These are phyloP conservation scores for Tuber brumale DNA, from an alignment of 495 filamentous ascomycete species.

Conservation along the genomic window DNA sequence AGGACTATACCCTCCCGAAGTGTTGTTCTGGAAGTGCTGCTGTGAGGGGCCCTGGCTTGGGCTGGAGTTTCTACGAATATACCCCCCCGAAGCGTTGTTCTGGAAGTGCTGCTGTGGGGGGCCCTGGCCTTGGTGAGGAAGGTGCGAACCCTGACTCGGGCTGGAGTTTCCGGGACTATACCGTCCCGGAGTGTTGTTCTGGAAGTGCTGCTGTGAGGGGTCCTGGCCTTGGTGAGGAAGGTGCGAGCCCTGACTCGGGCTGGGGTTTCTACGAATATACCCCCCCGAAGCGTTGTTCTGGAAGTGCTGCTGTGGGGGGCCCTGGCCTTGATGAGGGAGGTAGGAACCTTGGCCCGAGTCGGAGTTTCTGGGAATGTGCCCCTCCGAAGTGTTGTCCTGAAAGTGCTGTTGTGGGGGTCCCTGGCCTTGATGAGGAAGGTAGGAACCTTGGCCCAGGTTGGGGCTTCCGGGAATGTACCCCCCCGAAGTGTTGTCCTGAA, in stretches of 20 bases:
- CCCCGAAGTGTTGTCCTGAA: background rate
- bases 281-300: no score
- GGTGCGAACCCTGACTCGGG: background rate
- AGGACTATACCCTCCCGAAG: no score
- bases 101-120: background rate
- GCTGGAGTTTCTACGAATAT: background rate
- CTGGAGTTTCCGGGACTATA: no score
- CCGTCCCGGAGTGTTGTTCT: no score
- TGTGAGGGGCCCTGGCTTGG: background rate
- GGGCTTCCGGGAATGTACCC: background rate
- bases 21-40: no score
- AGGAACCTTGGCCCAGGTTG: background rate
- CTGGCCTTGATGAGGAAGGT: background rate
- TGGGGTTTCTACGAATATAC: no score
- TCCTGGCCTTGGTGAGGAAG: background rate
- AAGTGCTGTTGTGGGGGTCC: no score
- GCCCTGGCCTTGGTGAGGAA: background rate
- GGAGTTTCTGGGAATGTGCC: no score
- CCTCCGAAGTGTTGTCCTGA: no score
- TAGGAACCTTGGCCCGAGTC: background rate
- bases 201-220: no score
- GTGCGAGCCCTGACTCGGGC: background rate
- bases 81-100: background rate
- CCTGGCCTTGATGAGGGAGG: background rate
- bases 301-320: no score